Evolutionary conservation across 2,329 filamentous ascomycete species (phyloP), one percentile per base, ranked within the genome.

Genomic region (Malbranchea cinnamomea): DNA sequence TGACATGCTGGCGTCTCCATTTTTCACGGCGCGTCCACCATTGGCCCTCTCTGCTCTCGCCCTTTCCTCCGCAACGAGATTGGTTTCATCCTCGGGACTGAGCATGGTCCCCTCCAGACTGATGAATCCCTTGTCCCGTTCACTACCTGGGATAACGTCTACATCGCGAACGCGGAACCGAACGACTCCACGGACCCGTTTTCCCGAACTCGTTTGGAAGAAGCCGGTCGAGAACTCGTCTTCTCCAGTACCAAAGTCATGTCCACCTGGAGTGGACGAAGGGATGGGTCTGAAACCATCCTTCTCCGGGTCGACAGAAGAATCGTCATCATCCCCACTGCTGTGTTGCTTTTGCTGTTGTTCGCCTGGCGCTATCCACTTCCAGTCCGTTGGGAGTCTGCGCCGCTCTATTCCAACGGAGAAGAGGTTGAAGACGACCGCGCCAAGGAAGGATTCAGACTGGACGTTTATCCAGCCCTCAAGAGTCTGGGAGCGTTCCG

Each of bases 101-200:
- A 93, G 57, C 68, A 93, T 76, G n/a, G 81, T 91, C 15, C 85
- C 87, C 50, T 89, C 78, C 37, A 94, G 75, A 42, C 78, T 84
- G 37, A 93, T 57, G 49, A 87, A 89, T 7, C 79, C 82, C 36
- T 77, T 77, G 30, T 65, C 64, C 30, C 74, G 72, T 40, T 78
- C 81, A 26, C 74, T 68, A 16, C 75, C 78, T 1, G 80, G 77
- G 43, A 62, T 61, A 14, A 62, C 49, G 42, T 94, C 85, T 38
- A 89, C 81, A 50, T 91, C 82, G 41, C 76, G 74, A 47, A 94
- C 82, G 40, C 74, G 68, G 56, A 93, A 92, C 31, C 67, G 67
- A 21, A 91, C 54, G 45, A 69, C 71, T 8, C 79, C 78, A 33
- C 71, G 68, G 33, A 94, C 66, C 41, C 69, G 74, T 20, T 72